Evolutionary conservation across 2,329 filamentous ascomycete genomes (phyloP).

Genomic region (Colletotrichum gigasporum): DNA sequence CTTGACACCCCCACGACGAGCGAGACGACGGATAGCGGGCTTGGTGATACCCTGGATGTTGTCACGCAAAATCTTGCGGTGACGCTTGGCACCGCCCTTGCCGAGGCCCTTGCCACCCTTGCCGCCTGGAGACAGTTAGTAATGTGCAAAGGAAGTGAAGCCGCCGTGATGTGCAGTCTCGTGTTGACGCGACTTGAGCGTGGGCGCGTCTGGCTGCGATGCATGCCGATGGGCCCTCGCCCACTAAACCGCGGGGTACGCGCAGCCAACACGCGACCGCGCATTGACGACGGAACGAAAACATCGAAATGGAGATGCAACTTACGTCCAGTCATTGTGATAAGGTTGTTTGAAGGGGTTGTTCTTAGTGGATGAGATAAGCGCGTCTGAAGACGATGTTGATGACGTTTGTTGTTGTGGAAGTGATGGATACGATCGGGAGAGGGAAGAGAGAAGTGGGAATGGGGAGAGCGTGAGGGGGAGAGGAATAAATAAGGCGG

Average conservation of each 20-base stretch:
- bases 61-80: slow-evolving; percentile 99
- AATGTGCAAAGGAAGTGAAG: background rate
- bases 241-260: slow-evolving; percentile 17
- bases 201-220: slow-evolving; percentile 11
- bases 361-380: slow-evolving; percentile 18
- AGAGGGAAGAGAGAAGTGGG: slow-evolving; percentile 35
- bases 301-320: slow-evolving; percentile 43
- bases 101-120: slow-evolving; percentile 98
- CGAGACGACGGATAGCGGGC: slow-evolving; percentile 97
- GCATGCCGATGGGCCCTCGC: slow-evolving; percentile 1
- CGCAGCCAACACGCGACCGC: slow-evolving; percentile 31
- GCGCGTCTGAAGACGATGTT: slow-evolving; percentile 27
- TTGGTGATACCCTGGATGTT: slow-evolving; percentile 99
- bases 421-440: slow-evolving; percentile 35
- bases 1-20: slow-evolving; percentile 99
- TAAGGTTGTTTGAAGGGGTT: slow-evolving; percentile 45
- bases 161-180: background rate
- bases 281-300: slow-evolving; percentile 16
- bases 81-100: slow-evolving; percentile 98
- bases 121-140: slow-evolving; percentile 67
- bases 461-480: slow-evolving; percentile 28
- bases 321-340: slow-evolving; percentile 80
- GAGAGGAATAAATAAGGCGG: slow-evolving; percentile 34
- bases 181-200: background rate
- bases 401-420: slow-evolving; percentile 35